Conservation (phyloP, 2,329 filamentous ascomycete species). For the Pestalotiopsis sp. region DNA sequence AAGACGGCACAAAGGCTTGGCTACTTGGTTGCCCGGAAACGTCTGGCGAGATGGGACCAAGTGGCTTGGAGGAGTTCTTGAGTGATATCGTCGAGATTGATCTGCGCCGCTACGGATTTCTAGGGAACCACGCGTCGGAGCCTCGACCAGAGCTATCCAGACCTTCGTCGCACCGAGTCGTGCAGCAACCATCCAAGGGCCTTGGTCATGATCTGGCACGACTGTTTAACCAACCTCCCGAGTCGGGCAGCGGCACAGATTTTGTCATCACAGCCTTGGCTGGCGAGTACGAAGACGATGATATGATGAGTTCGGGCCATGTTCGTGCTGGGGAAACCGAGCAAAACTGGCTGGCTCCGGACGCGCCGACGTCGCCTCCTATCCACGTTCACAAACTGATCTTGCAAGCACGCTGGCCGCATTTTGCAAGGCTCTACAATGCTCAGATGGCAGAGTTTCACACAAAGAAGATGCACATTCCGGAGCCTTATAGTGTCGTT, state of each 20-base stretch:
- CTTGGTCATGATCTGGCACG: conserved; percentile 85
- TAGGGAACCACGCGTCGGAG: conserved; percentile 76
- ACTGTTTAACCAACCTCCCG: conserved; percentile 84
- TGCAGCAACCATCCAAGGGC: conserved; percentile 62
- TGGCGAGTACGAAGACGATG: conserved; percentile 74
- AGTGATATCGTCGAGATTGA: conserved; percentile 96
- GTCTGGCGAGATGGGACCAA: conserved; percentile 66
- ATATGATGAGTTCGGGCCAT: conserved; percentile 56
- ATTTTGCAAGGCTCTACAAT: conserved; percentile 89
- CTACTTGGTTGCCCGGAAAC: conserved; percentile 87
- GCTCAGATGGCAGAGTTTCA: conserved; percentile 98
- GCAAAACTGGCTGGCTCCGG: conserved; percentile 62
- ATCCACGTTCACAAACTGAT: conserved; percentile 97
- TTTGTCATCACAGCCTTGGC: conserved; percentile 88
- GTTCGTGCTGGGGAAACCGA: conserved; percentile 48
- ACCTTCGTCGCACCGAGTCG: conserved; percentile 50
- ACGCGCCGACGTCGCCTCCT: conserved; percentile 71
- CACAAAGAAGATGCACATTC: conserved; percentile 96
- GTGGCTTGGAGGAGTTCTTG: conserved; percentile 84
- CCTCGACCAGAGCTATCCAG: conserved; percentile 51
- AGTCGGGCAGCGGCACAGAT: conserved; percentile 84
- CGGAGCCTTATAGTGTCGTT: conserved; percentile 92
- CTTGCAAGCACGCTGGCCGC: conserved; percentile 92
- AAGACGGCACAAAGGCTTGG: conserved; percentile 95
- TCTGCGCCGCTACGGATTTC: conserved; percentile 84